phyloP scores from a whole-genome alignment of 2,329 filamentous ascomycete genomes.

The Dryadomyces quercivorus region DNA sequence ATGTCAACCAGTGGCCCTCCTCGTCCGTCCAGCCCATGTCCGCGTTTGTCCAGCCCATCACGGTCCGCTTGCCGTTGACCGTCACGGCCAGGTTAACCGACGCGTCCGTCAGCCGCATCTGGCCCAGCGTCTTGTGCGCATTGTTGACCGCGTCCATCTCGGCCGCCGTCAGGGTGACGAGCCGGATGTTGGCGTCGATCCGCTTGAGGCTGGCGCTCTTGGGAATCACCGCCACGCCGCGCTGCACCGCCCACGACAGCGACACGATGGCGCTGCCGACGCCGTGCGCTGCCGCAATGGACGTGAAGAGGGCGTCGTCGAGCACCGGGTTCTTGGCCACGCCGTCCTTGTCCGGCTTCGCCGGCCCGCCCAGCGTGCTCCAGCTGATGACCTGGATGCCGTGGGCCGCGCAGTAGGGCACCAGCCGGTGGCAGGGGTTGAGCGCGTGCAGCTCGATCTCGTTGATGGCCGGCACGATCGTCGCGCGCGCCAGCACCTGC shows the following conservation, averaged over 20 bases:
- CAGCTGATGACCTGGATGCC: constrained; percentile 30
- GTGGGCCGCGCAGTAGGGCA: neutral
- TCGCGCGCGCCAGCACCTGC: constrained; percentile 35
- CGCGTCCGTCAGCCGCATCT: neutral
- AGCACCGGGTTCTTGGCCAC: constrained; percentile 60
- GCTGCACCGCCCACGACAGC: constrained; percentile 67
- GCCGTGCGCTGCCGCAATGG: neutral
- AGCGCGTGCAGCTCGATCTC: constrained; percentile 42
- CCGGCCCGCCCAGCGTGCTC: constrained; percentile 32
- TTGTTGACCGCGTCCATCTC: constrained; percentile 40
- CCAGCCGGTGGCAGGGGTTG: neutral
- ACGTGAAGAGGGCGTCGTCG: neutral
- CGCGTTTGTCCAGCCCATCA: neutral
- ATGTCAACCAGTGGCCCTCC: neutral
- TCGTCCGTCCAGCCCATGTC: neutral
- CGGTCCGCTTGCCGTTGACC: neutral
- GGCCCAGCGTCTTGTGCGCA: neutral
- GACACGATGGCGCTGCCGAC: neutral
- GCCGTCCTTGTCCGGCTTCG: no score
- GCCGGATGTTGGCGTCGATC: constrained; percentile 64
- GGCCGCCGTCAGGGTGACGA: constrained; percentile 59
- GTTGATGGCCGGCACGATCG: constrained; percentile 29
- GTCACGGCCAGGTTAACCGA: neutral
- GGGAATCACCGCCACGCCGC: constrained; percentile 74
- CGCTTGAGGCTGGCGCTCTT: constrained; percentile 66